phyloP scores from a whole-genome alignment of 768 basidiomycete species.

The Lactifluus hygrophoroides region DNA sequence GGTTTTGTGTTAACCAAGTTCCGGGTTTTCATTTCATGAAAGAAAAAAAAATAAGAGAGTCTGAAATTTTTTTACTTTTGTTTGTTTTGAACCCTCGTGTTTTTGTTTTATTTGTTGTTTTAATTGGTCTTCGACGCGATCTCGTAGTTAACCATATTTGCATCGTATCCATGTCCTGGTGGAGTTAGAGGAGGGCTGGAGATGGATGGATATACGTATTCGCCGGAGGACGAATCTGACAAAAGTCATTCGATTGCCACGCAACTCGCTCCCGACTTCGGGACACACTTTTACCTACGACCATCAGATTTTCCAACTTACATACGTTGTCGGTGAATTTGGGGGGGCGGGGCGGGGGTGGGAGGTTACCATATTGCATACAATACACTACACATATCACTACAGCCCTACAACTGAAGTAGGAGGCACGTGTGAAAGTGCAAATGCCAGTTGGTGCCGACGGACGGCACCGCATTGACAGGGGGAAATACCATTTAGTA shows the following conservation, averaged over 20 bases:
- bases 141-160: slow-evolving; percentile 9
- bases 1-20: too few species aligned
- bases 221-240: slow-evolving; percentile 3
- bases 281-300: background rate
- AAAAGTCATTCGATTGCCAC: background rate
- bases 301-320: background rate
- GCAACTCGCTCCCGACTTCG: background rate
- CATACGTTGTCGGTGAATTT: background rate
- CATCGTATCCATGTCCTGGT: slow-evolving; percentile 10
- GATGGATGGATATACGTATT: slow-evolving; percentile 9
- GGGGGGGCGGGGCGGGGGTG: too few species aligned
- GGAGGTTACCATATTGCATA: too few species aligned
- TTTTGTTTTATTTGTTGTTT: background rate
- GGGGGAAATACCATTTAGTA: background rate
- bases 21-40: slow-evolving; percentile 4
- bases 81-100: too few species aligned
- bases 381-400: too few species aligned
- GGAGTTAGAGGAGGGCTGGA: slow-evolving; percentile 7
- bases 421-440: background rate
- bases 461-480: too few species aligned
- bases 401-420: background rate
- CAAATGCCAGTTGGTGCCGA: background rate
- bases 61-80: slow-evolving; percentile 11
- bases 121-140: too few species aligned
- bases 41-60: too few species aligned